phyloP scores from a whole-genome alignment of 1,284 basidiomycete genomes.

The Phellopilus nigrolimitatus region DNA sequence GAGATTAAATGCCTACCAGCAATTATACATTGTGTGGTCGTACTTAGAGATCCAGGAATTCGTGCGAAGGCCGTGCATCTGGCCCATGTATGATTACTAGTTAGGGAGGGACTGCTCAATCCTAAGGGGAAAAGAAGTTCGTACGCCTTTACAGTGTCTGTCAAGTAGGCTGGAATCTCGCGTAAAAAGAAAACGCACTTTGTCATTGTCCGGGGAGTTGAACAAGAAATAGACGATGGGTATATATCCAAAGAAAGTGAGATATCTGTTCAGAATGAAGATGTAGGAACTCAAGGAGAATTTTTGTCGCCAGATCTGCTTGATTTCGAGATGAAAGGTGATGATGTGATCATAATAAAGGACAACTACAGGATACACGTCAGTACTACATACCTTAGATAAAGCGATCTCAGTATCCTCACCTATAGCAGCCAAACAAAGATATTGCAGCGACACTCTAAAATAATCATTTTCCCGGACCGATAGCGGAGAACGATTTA shows the following conservation, averaged over 20 bases:
- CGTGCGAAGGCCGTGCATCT: conserved; percentile 14
- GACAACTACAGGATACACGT: background rate
- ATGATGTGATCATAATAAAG: conserved; percentile 17
- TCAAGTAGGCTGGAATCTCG: no score
- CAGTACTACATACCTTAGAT: background rate
- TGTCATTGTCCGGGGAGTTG: conserved; percentile 9
- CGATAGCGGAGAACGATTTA: no score
- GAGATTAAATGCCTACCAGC: conserved; percentile 1
- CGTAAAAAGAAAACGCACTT: conserved; percentile 15
- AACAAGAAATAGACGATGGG: conserved; percentile 16
- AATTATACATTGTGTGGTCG: conserved; percentile 11
- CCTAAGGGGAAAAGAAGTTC: background rate
- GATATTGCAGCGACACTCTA: conserved; percentile 14
- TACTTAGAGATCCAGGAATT: conserved; percentile 15
- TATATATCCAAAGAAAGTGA: conserved; percentile 15
- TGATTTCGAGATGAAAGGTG: conserved; percentile 7
- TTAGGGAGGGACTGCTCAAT: background rate
- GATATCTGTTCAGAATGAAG: conserved; percentile 17
- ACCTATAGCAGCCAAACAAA: conserved; percentile 14
- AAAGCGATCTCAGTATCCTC: background rate
- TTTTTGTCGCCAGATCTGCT: conserved; percentile 13
- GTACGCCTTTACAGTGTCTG: no score
- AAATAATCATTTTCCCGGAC: no score
- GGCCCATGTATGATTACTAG: background rate
- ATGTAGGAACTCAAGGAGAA: conserved; percentile 6